Evolutionary conservation across 257 asterid genomes (phyloP).

Genomic region (Handroanthus guayacan): DNA sequence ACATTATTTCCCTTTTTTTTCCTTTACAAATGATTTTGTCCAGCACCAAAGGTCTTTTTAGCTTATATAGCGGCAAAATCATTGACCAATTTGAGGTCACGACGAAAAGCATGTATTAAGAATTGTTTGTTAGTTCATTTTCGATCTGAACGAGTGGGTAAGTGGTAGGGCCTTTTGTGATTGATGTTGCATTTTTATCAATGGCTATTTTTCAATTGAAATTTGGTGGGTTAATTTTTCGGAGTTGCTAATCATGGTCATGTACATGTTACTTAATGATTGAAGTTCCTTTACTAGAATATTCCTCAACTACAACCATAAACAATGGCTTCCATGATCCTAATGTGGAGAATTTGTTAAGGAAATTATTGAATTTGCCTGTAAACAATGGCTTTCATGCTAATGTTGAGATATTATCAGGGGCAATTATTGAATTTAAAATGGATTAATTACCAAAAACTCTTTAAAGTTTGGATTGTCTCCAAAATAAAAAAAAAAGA

Average conservation of each 20-base stretch:
- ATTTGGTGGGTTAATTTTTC: background rate
- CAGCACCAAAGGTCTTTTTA: constrained; percentile 32
- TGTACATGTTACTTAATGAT: constrained; percentile 7
- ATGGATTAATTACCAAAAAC: too few relatives aligned
- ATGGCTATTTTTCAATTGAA: constrained; percentile 24
- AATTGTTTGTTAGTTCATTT: background rate
- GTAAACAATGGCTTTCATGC: too few relatives aligned
- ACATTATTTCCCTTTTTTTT: constrained; percentile 13
- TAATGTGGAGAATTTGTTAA: background rate
- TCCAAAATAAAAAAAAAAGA: too few relatives aligned
- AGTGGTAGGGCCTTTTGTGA: constrained; percentile 11
- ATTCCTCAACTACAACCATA: background rate
- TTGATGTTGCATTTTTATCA: constrained; percentile 14
- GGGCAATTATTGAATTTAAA: too few relatives aligned
- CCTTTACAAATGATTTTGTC: constrained; percentile 45
- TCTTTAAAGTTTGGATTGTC: too few relatives aligned
- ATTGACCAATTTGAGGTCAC: constrained; percentile 37
- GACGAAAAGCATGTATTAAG: constrained; percentile 14
- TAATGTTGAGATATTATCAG: too few relatives aligned
- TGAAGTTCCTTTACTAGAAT: constrained; percentile 16
- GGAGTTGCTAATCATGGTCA: constrained; percentile 20
- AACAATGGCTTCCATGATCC: background rate
- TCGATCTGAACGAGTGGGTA: constrained; percentile 26
- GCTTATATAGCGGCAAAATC: constrained; percentile 15
- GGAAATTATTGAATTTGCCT: too few relatives aligned